phyloP scores from a whole-genome alignment of 805 yeast genomes.

The Jamesozyma hellenica region DNA sequence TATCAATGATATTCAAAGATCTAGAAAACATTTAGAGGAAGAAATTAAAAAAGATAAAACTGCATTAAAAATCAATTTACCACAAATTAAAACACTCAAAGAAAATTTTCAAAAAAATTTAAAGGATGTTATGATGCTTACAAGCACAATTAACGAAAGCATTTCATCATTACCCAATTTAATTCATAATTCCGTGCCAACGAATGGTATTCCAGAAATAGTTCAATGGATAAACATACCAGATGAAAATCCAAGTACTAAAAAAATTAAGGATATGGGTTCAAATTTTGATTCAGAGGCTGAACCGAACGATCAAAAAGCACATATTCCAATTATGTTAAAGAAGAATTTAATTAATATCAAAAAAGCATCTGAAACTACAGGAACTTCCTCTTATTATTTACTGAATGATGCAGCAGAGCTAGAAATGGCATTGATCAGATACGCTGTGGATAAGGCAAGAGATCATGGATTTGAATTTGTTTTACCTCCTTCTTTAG shows the following conservation, averaged over 20 bases:
- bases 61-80: not conserved
- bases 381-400: slow-evolving; percentile 83
- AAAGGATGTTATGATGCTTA: slow-evolving; percentile 18
- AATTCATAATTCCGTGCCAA: slow-evolving; percentile 40
- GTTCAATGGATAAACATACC: slow-evolving; percentile 41
- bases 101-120: slow-evolving; percentile 16
- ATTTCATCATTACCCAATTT: slow-evolving; percentile 56
- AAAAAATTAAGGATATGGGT: too few species aligned
- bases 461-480: slow-evolving; percentile 57
- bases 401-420: slow-evolving; percentile 75
- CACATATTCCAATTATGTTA: slow-evolving; percentile 67
- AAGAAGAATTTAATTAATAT: slow-evolving; percentile 62
- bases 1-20: slow-evolving; percentile 23
- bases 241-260: slow-evolving; percentile 15
- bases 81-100: slow-evolving; percentile 19
- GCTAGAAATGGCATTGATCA: slow-evolving; percentile 81
- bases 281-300: not conserved
- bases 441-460: slow-evolving; percentile 63
- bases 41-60: slow-evolving; percentile 19
- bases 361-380: slow-evolving; percentile 55
- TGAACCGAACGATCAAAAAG: slow-evolving; percentile 20
- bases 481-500: slow-evolving; percentile 79
- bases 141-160: slow-evolving; percentile 30
- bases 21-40: slow-evolving; percentile 24
- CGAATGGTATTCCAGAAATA: slow-evolving; percentile 32